Percentiles rank a stretch among this genome's conserved stretches.
These are phyloP conservation scores for Tagetes patula DNA, from an alignment of 129 eudicot genomes.

Conservation along the genomic window DNA sequence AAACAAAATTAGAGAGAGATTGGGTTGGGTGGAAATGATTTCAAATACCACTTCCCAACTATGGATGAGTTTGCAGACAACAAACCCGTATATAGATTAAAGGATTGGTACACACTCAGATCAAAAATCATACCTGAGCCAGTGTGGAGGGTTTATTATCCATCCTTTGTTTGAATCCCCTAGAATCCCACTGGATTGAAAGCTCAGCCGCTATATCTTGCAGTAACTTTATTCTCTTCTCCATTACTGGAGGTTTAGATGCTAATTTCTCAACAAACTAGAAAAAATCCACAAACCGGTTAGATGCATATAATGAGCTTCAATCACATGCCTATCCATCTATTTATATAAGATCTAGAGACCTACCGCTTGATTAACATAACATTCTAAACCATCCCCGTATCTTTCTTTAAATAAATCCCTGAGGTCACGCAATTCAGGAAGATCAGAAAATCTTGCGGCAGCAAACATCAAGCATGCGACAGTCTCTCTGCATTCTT, in stretches of 20 bases:
- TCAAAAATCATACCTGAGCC: slow-evolving; percentile 48
- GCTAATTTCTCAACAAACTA: slow-evolving; percentile 81
- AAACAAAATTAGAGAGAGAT: neutral
- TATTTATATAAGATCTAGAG: neutral
- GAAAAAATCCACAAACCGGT: slow-evolving; percentile 25
- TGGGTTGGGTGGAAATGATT: slow-evolving; percentile 2
- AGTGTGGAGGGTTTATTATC: slow-evolving; percentile 51
- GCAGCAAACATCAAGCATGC: slow-evolving; percentile 93
- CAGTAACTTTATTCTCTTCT: slow-evolving; percentile 65
- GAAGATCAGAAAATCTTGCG: slow-evolving; percentile 94
- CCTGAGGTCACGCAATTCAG: slow-evolving; percentile 90
- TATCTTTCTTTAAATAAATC: slow-evolving; percentile 81
- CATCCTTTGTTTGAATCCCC: slow-evolving; percentile 80
- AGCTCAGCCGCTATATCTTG: slow-evolving; percentile 79
- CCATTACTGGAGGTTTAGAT: slow-evolving; percentile 60
- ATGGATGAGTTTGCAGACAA: neutral
- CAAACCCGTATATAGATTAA: neutral
- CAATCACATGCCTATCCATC: neutral
- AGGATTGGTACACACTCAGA: neutral
- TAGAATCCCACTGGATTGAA: slow-evolving; percentile 75
- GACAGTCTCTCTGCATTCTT: slow-evolving; percentile 89
- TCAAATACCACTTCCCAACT: slow-evolving; percentile 2
- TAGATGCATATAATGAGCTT: slow-evolving; percentile 18
- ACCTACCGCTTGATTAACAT: slow-evolving; percentile 75
- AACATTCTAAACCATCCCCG: slow-evolving; percentile 75